These are phyloP conservation scores for Globisporangium polare DNA, from an alignment of 352 stramenopile species.

Conservation along the genomic window DNA sequence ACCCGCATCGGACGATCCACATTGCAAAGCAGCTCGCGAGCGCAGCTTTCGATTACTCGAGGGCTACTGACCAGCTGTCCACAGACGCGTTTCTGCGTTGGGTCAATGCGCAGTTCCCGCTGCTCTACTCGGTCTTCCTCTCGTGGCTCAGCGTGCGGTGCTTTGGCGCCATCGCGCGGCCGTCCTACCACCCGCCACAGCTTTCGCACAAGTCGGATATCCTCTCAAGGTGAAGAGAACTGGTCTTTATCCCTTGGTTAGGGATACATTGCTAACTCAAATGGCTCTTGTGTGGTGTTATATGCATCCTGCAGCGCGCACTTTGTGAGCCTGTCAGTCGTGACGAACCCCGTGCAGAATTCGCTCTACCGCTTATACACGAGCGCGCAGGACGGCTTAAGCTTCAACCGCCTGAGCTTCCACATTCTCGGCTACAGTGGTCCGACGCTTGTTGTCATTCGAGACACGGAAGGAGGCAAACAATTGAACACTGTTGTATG, in stretches of 20 bases:
- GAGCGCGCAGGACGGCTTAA: conserved; percentile 72
- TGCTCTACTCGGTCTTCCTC: conserved; percentile 74
- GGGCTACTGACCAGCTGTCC: conserved; percentile 27
- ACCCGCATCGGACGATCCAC: conserved; percentile 24
- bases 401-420: conserved; percentile 80
- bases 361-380: conserved; percentile 70
- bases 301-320: conserved; percentile 41
- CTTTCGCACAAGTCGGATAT: conserved; percentile 69
- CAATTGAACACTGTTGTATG: neutral
- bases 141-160: conserved; percentile 62
- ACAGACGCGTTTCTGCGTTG: conserved; percentile 65
- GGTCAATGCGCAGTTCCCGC: conserved; percentile 50
- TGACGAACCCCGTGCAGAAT: conserved; percentile 56
- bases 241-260: neutral
- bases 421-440: conserved; percentile 80
- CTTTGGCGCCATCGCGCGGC: conserved; percentile 44
- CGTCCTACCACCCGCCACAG: conserved; percentile 41
- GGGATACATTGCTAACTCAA: neutral
- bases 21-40: conserved; percentile 39
- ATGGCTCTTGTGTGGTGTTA: neutral
- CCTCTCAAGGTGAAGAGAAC: conserved; percentile 45
- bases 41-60: conserved; percentile 19
- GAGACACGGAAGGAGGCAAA: conserved; percentile 58
- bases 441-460: conserved; percentile 65
- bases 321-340: conserved; percentile 54